Base-by-base conservation (phyloP, 2,329 filamentous ascomycete genomes). In the Metarhizium anisopliae region DNA sequence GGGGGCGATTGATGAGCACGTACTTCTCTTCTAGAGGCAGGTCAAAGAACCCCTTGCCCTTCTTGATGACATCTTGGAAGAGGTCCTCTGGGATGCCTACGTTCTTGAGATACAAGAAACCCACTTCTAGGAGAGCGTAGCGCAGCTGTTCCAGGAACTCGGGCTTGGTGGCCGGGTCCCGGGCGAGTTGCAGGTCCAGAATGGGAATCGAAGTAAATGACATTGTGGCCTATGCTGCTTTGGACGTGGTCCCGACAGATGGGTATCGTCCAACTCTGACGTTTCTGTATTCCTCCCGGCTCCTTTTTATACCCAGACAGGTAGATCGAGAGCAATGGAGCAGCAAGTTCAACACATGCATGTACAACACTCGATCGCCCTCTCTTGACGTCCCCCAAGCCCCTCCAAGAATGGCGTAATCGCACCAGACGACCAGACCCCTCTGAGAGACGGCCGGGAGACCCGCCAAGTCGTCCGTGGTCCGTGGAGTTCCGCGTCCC, bases 41-140 rank as follows among this genome's bases (percentile, higher is more conserved):
- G 58, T 89, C 82, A 64, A 95, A 95, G 70, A 95, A 94, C 0
- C 73, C 76, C 54, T 81, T 82, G 49, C 87, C 89, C 64, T 90
- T 79, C 2, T 72, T 64, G 54, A 90, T 83, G 30, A 93, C 88
- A 59, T 79, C 71, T 29, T 80, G 66, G 62, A 88, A 83, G 53
- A 93, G 72, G 43, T 80, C 74, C 16, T 85, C 79, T 5, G 86
- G 76, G 52, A 93, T 84, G 25, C 86, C 87, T 2, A 89, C 85
- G 65, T 95, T 91, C 66, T 85, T 86, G 59, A 95, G 80, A 66
- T 95, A 95, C 25, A 95, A 70, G 65, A 95, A 95, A 2, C 90
- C 90, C n/a, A 95, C 88, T 67, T 93, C 87, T 64, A 95, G 81
- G 36, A 95, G 74, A 0, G 89, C 89, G 69, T 87, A 77, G 16